Evolutionary conservation across 1,284 basidiomycete genomes (phyloP).

Genomic region (Cryptococcus hybrid): DNA sequence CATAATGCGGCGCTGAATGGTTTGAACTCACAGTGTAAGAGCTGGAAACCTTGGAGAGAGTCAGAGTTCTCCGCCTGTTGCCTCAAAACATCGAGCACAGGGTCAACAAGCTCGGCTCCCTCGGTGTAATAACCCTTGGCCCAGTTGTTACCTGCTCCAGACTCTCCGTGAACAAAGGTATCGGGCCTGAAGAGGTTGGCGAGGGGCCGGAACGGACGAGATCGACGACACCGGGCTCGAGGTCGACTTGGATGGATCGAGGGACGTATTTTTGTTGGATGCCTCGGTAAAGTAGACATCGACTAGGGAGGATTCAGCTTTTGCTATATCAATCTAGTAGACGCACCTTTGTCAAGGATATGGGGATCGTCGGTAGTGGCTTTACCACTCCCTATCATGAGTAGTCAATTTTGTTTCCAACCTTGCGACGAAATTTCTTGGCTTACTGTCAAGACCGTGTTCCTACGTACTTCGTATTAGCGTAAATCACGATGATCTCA

Average conservation of each 20-base stretch:
- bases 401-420: neutral
- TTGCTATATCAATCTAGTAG: neutral
- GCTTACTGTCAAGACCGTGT: slow-evolving; percentile 43
- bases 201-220: slow-evolving; percentile 57
- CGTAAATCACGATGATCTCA: neutral
- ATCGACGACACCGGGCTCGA: slow-evolving; percentile 88
- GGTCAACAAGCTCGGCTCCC: slow-evolving; percentile 89
- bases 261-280: slow-evolving; percentile 67
- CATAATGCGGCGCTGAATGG: neutral
- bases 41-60: slow-evolving; percentile 88
- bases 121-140: slow-evolving; percentile 69
- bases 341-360: slow-evolving; percentile 39
- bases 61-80: slow-evolving; percentile 78
- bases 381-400: slow-evolving; percentile 31
- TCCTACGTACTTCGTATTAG: slow-evolving; percentile 26
- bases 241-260: slow-evolving; percentile 85
- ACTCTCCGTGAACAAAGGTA: slow-evolving; percentile 75
- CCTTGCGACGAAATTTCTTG: neutral
- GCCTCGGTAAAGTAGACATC: slow-evolving; percentile 52
- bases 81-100: slow-evolving; percentile 71
- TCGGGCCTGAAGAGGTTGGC: slow-evolving; percentile 77
- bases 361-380: slow-evolving; percentile 41
- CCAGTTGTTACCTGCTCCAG: slow-evolving; percentile 54
- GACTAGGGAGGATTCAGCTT: slow-evolving; percentile 18
- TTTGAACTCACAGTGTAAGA: slow-evolving; percentile 64